Percentiles rank a stretch among this genome's conserved stretches.
These are phyloP conservation scores for Posidonia australis DNA, from an alignment of 106 monocot species.

Conservation along the genomic window DNA sequence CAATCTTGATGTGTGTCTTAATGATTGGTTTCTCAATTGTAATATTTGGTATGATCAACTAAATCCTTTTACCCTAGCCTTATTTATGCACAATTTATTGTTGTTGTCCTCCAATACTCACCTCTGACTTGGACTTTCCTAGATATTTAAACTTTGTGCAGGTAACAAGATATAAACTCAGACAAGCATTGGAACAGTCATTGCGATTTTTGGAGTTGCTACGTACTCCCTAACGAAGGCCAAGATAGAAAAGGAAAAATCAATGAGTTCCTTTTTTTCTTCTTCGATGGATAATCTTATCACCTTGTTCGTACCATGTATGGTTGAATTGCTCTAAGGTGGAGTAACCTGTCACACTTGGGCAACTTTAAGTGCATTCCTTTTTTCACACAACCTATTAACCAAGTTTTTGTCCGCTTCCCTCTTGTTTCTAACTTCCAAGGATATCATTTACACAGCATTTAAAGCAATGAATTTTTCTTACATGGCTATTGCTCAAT, in stretches of 20 bases:
- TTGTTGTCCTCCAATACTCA: too few species aligned
- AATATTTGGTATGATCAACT: conserved; percentile 53
- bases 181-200: conserved; percentile 89
- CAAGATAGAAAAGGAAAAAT: conserved; percentile 91
- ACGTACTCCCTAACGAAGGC: conserved; percentile 95
- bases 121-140: neutral
- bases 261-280: conserved; percentile 29
- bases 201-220: conserved; percentile 96
- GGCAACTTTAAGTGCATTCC: too few species aligned
- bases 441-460: too few species aligned
- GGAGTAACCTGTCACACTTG: too few species aligned
- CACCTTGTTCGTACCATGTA: too few species aligned
- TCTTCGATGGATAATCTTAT: too few species aligned
- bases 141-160: conserved; percentile 20
- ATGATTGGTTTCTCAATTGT: conserved; percentile 98
- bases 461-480: too few species aligned
- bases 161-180: conserved; percentile 92
- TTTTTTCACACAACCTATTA: too few species aligned
- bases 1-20: conserved; percentile 93
- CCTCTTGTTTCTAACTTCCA: too few species aligned
- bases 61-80: neutral
- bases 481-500: too few species aligned
- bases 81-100: neutral
- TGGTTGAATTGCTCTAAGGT: too few species aligned
- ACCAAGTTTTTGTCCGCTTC: too few species aligned